phyloP scores from a whole-genome alignment of 192 early-diverging fungal species.

The Kickxella alabastrina region DNA sequence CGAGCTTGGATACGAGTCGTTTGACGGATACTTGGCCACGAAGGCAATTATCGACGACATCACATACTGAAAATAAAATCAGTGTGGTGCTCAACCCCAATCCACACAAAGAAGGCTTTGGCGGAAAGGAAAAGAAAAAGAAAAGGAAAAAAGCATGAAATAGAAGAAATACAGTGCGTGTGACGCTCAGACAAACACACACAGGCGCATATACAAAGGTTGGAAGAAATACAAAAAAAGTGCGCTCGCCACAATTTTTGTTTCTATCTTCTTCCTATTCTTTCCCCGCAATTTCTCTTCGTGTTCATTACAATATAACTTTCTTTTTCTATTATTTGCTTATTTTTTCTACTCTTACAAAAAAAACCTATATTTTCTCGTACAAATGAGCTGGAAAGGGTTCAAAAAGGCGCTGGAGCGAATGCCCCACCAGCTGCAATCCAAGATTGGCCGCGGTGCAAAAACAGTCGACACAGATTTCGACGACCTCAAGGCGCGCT shows the following conservation, averaged over 20 bases:
- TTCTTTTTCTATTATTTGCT: conserved; percentile 2
- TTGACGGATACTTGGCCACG: conserved; percentile 49
- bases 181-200: no score
- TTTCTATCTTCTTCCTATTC: conserved; percentile 7
- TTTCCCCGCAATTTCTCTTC: conserved; percentile 2
- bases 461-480: conserved; percentile 67
- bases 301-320: neutral
- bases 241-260: neutral
- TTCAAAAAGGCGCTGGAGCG: conserved; percentile 76
- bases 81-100: no score
- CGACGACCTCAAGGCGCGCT: conserved; percentile 55
- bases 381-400: conserved; percentile 65
- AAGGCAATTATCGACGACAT: conserved; percentile 50
- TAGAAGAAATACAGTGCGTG: no score
- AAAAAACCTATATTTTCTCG: neutral
- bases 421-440: conserved; percentile 71
- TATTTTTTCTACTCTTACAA: neutral
- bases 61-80: conserved; percentile 9
- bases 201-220: no score
- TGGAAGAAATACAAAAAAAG: no score
- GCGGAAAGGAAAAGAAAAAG: no score
- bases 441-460: conserved; percentile 56
- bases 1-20: conserved; percentile 54
- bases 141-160: neutral
- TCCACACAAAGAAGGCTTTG: no score